Base-by-base conservation (phyloP, 768 basidiomycete genomes). In the Pleurotus cornucopiae region DNA sequence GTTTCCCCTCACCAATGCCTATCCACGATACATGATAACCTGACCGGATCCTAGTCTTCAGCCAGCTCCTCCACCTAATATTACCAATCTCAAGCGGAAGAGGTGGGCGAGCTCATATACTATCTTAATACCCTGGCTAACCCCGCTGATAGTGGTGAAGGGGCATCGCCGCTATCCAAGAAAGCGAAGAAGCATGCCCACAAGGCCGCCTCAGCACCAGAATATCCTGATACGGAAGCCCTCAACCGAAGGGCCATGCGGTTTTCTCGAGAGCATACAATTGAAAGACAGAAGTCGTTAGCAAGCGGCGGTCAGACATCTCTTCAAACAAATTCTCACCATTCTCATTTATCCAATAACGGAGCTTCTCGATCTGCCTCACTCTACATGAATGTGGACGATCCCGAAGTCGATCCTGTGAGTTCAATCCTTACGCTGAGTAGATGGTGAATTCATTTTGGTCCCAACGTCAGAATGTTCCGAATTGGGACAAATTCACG, bases 401-500 rank as follows among this genome's bases (percentile, higher is more conserved):
- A 89, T 60, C 87, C 88, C 14, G 88, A 88, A 67, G 84, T 78
- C 55, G 82, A 87, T 66, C 82, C 85, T 57, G 88, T 91, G 64
- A 43, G 86, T 76, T 48, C 39, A 21, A 43, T 12, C 20, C 58
- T 53, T 38, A 34, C 12, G 46, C 44, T n/a, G 30, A 20, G 57
- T 37, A 44, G 13, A 26, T 21, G 47, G 45, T 44, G 48, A 56
- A 25, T 21, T 51, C 46, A 57, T 30, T 38, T 30, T n/a, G 30
- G 48, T 49, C 23, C 9, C 16, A 20, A 49, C 23, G 44, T 37
- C 44, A 98, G 96, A 96, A 95, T 64, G 94, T 96, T 6, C 87
- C 94, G 53, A 88, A 95, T 67, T 99, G 97, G 97, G 97, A 99
- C 74, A 85, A 85, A 57, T 80, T 86, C 70, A 98, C 95, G 5